phyloP scores from a whole-genome alignment of 768 basidiomycete species.

The Agaricus blazei region DNA sequence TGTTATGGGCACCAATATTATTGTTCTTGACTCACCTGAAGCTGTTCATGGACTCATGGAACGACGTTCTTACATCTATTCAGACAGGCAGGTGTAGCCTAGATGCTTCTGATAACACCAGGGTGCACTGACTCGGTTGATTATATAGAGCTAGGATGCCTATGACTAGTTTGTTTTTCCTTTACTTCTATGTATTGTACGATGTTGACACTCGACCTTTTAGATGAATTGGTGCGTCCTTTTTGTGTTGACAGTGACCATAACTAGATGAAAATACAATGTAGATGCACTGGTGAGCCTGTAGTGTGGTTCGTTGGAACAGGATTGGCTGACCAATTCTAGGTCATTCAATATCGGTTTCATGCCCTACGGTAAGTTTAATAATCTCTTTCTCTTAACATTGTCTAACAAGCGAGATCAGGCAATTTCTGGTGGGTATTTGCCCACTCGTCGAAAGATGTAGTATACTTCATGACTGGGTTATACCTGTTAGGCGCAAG shows the following conservation, averaged over 20 bases:
- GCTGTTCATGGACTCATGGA: conserved; percentile 37
- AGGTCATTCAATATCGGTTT: conserved; percentile 24
- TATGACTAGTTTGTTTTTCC: conserved; percentile 13
- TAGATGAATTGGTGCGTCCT: conserved; percentile 9
- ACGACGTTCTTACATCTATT: conserved; percentile 35
- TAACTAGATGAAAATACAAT: background rate
- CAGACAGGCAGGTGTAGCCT: conserved; percentile 20
- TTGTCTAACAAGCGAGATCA: background rate
- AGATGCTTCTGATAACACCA: no score
- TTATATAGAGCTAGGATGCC: conserved; percentile 13
- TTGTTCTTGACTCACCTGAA: conserved; percentile 32
- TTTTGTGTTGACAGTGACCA: no score
- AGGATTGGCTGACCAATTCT: background rate
- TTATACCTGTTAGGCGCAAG: conserved; percentile 20
- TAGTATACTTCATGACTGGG: background rate
- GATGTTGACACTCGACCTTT: background rate
- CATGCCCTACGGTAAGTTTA: conserved; percentile 23
- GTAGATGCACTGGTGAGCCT: conserved; percentile 6
- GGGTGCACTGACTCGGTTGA: background rate
- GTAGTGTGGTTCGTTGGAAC: background rate
- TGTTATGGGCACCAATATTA: conserved; percentile 19
- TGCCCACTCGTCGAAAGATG: background rate
- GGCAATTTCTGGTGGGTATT: conserved; percentile 15
- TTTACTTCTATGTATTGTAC: background rate
- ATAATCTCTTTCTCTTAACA: background rate